Conservation (phyloP, 2,329 filamentous ascomycete species). For the Dactylellina sp. region DNA sequence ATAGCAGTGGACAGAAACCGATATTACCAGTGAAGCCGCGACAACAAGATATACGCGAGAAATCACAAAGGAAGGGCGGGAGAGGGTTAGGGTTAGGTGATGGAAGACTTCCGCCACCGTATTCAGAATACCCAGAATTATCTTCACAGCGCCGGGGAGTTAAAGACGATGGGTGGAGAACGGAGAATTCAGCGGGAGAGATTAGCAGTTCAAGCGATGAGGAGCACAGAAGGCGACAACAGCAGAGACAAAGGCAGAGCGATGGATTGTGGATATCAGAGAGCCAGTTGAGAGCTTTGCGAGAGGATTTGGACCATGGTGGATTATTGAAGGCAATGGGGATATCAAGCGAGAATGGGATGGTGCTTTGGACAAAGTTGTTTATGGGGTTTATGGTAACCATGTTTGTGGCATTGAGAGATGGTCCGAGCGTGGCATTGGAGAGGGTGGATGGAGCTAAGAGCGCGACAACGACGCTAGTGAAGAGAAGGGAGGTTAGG, state of each 20-base stretch:
- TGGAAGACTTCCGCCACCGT: conserved; percentile 34
- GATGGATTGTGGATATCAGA: conserved; percentile 44
- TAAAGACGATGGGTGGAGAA: conserved; percentile 52
- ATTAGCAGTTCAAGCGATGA: conserved; percentile 42
- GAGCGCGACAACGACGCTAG: conserved; percentile 17
- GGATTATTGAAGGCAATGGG: conserved; percentile 43
- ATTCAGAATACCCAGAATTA: conserved; percentile 35
- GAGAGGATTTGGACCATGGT: conserved; percentile 38
- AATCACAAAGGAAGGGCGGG: conserved; percentile 15
- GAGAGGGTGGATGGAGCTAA: conserved; percentile 39
- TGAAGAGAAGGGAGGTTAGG: conserved; percentile 27
- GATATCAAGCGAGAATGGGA: conserved; percentile 33
- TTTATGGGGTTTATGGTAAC: conserved; percentile 45
- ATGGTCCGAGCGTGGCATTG: conserved; percentile 50
- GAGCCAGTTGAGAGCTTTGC: conserved; percentile 36
- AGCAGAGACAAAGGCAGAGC: neutral
- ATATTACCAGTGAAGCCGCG: conserved; percentile 45
- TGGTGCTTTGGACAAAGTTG: conserved; percentile 49
- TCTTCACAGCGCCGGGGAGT: neutral
- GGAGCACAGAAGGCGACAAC: neutral
- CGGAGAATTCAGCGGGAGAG: conserved; percentile 47
- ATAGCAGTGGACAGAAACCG: conserved; percentile 11
- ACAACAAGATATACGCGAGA: conserved; percentile 35
- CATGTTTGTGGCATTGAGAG: conserved; percentile 52
- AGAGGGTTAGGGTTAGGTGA: conserved; percentile 28